A percentile compares a stretch with the other conserved stretches of the same genome.
Evolutionary conservation across 1,139 yeast genomes (phyloP).

Genomic region (Neolecta irregularis): DNA sequence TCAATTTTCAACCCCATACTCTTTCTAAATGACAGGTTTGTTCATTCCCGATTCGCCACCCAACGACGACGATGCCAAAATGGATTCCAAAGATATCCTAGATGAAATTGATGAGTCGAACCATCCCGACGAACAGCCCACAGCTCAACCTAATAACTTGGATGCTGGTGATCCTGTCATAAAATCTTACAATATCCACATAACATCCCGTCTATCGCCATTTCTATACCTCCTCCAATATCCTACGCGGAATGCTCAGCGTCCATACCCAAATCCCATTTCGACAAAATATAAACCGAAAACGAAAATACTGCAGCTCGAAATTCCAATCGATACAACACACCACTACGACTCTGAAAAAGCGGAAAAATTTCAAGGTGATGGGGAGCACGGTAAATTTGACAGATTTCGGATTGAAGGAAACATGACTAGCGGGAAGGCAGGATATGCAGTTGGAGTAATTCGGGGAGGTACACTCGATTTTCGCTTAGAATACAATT

Average conservation of each 20-base stretch:
- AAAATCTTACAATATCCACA: constrained; percentile 53
- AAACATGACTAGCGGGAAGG: background rate
- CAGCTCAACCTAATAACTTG: too few relatives aligned
- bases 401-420: constrained; percentile 1
- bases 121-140: too few relatives aligned
- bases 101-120: too few relatives aligned
- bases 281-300: constrained; percentile 47
- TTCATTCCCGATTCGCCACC: too few relatives aligned
- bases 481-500: background rate
- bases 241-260: constrained; percentile 46
- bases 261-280: constrained; percentile 33
- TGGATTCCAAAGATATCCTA: too few relatives aligned
- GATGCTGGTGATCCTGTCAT: constrained; percentile 59
- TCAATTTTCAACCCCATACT: too few relatives aligned
- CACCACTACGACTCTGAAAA: constrained; percentile 60
- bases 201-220: constrained; percentile 24
- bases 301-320: constrained; percentile 48
- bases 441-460: constrained; percentile 1
- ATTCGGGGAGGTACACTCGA: constrained; percentile 3
- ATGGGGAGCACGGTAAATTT: constrained; percentile 11
- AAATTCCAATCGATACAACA: constrained; percentile 49
- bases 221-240: constrained; percentile 45
- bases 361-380: constrained; percentile 35
- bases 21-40: too few relatives aligned
- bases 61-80: too few relatives aligned